These are phyloP conservation scores for Liquidambar formosana DNA, from an alignment of 164 flowering plant genomes.

Conservation along the genomic window DNA sequence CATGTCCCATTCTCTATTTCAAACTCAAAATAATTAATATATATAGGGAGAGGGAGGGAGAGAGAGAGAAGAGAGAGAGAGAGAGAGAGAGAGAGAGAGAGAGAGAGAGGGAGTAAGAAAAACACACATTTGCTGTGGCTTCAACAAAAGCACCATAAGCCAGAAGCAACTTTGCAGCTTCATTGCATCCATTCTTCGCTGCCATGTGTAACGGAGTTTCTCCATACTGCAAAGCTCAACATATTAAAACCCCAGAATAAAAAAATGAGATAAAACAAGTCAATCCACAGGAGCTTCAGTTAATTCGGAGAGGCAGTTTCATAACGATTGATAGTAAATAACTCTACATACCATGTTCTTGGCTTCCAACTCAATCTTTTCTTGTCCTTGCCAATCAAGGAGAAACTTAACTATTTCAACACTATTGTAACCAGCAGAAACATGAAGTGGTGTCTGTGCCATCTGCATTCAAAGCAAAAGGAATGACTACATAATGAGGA, in stretches of 20 bases:
- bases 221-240: conserved; percentile 68
- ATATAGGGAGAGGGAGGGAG: too few relatives aligned
- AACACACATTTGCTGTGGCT: conserved; percentile 86
- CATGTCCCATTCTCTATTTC: too few relatives aligned
- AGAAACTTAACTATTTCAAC: conserved; percentile 70
- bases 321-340: neutral
- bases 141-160: conserved; percentile 79
- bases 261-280: neutral
- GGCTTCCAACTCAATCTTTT: conserved; percentile 84
- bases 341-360: conserved; percentile 73
- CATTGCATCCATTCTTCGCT: conserved; percentile 92
- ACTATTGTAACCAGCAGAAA: conserved; percentile 77
- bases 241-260: conserved; percentile 7
- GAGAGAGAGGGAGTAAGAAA: neutral
- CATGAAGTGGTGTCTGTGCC: conserved; percentile 95
- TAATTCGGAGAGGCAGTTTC: neutral
- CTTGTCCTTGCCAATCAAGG: conserved; percentile 66
- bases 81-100: too few relatives aligned
- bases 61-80: too few relatives aligned
- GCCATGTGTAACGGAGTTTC: conserved; percentile 99
- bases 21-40: too few relatives aligned
- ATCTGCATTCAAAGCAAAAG: conserved; percentile 49
- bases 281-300: neutral
- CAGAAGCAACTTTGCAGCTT: conserved; percentile 75
- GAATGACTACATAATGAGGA: neutral